Conservation (phyloP, 1,139 yeast species). For the Wickerhamomyces sp. region DNA sequence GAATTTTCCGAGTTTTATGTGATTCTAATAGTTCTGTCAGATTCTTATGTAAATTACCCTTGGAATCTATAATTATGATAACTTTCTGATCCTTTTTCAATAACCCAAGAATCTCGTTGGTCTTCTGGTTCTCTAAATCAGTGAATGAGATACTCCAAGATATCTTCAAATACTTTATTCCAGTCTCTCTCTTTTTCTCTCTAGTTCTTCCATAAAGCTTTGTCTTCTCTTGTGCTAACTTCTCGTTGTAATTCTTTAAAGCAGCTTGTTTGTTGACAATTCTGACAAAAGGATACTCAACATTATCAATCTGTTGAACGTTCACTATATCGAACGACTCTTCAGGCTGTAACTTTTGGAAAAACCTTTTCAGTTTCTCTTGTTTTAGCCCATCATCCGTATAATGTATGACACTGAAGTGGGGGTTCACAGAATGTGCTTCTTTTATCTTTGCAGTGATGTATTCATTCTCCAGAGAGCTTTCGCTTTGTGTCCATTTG, state of each 20-base stretch:
- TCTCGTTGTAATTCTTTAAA: slow-evolving; percentile 35
- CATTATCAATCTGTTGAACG: slow-evolving; percentile 6
- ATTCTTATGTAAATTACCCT: slow-evolving; percentile 17
- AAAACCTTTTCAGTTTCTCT: slow-evolving; percentile 3
- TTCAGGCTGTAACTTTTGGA: slow-evolving; percentile 6
- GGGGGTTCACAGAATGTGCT: slow-evolving; percentile 8
- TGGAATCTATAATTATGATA: slow-evolving; percentile 33
- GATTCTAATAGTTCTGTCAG: slow-evolving; percentile 12
- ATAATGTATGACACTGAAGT: slow-evolving; percentile 11
- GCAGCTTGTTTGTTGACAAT: slow-evolving; percentile 31
- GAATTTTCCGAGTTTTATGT: slow-evolving; percentile 5
- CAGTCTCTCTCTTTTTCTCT: slow-evolving; percentile 25
- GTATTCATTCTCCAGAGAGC: slow-evolving; percentile 19
- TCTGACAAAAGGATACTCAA: slow-evolving; percentile 28
- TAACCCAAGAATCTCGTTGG: slow-evolving; percentile 35
- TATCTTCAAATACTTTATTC: slow-evolving; percentile 34
- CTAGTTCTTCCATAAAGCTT: slow-evolving; percentile 26
- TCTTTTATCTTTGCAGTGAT: slow-evolving; percentile 15
- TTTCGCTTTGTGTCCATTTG: slow-evolving; percentile 11
- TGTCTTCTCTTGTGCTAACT: slow-evolving; percentile 29
- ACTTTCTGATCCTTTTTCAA: slow-evolving; percentile 36
- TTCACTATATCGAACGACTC: slow-evolving; percentile 16
- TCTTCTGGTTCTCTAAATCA: slow-evolving; percentile 40
- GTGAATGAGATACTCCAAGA: slow-evolving; percentile 41
- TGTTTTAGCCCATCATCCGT: slow-evolving; percentile 8